phyloP scores from a whole-genome alignment of 805 yeast genomes.

The Candida pini region DNA sequence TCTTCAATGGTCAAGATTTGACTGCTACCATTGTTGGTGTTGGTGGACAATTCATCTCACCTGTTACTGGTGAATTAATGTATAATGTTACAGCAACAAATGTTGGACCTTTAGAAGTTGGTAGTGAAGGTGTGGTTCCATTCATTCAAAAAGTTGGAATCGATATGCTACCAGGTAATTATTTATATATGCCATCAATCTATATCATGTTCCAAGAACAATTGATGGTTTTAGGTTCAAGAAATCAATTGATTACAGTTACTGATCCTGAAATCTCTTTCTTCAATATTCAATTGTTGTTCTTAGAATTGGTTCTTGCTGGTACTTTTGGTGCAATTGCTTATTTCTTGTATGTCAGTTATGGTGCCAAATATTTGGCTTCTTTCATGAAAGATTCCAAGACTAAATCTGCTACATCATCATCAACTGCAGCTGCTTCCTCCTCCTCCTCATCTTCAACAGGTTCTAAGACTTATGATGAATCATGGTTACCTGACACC shows the following conservation, averaged over 20 bases:
- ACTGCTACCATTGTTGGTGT: slow-evolving; percentile 56
- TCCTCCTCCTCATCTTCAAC: slow-evolving; percentile 25
- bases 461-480: slow-evolving; percentile 28
- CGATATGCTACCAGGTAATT: slow-evolving; percentile 51
- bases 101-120: slow-evolving; percentile 54
- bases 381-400: slow-evolving; percentile 29
- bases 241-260: slow-evolving; percentile 52
- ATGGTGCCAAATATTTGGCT: slow-evolving; percentile 43
- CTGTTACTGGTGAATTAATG: slow-evolving; percentile 42
- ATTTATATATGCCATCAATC: slow-evolving; percentile 54
- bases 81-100: slow-evolving; percentile 63
- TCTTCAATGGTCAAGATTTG: slow-evolving; percentile 48
- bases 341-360: slow-evolving; percentile 40
- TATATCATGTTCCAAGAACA: slow-evolving; percentile 46
- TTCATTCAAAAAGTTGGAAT: slow-evolving; percentile 59
- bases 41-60: slow-evolving; percentile 59
- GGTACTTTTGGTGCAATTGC: slow-evolving; percentile 44
- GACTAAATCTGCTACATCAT: slow-evolving; percentile 24
- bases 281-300: slow-evolving; percentile 66
- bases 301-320: slow-evolving; percentile 51
- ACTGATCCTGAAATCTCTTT: slow-evolving; percentile 62
- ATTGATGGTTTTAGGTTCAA: slow-evolving; percentile 49
- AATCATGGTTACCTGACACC: slow-evolving; percentile 54
- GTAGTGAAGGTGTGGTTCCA: slow-evolving; percentile 40
- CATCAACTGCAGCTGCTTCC: slow-evolving; percentile 1